These are phyloP conservation scores for Persicaria maculosa DNA, from an alignment of 148 eudicot species.

Conservation along the genomic window DNA sequence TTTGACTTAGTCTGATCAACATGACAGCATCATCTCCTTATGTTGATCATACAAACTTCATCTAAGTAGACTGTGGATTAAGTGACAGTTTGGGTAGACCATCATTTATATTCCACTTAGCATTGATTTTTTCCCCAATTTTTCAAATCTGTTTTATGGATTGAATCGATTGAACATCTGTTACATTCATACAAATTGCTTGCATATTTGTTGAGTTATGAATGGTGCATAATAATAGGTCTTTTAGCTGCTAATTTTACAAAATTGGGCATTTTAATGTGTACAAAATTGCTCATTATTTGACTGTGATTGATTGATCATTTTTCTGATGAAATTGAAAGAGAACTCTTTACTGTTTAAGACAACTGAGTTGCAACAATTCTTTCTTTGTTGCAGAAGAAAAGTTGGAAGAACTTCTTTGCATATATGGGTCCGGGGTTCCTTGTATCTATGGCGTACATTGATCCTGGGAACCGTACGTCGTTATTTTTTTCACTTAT, in stretches of 20 bases:
- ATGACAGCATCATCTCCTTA: too few relatives aligned
- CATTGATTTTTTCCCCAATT: not conserved
- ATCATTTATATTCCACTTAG: not conserved
- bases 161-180: not conserved
- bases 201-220: not conserved
- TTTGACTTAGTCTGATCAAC: too few relatives aligned
- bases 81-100: not conserved
- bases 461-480: constrained; percentile 99
- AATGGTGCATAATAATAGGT: not conserved
- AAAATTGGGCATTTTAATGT: too few relatives aligned
- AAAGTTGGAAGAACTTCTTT: constrained; percentile 90
- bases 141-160: not conserved
- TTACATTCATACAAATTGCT: not conserved
- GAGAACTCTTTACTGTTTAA: not conserved
- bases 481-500: constrained; percentile 1
- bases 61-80: not conserved
- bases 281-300: too few relatives aligned
- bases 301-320: not conserved
- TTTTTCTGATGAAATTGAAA: not conserved
- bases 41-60: too few relatives aligned
- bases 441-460: constrained; percentile 93
- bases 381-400: constrained; percentile 39
- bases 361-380: not conserved
- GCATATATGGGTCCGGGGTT: constrained; percentile 95
- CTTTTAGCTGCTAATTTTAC: not conserved